Evolutionary conservation across 139 green algal genomes (phyloP).

Genomic region (Chlamydomonas applanata): DNA sequence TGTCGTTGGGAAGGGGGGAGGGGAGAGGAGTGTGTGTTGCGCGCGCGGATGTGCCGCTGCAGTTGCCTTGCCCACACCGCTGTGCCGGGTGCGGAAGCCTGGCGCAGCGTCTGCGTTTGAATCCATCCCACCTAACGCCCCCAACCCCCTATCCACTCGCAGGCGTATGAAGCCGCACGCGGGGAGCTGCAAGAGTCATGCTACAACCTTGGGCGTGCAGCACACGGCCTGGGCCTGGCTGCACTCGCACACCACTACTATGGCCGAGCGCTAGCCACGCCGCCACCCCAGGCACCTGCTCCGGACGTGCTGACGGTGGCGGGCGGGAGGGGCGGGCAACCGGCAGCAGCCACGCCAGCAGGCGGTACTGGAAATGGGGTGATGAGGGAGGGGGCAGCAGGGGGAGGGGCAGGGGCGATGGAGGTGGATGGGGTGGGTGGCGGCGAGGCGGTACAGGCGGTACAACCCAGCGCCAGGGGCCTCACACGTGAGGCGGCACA

Average conservation of each 20-base stretch:
- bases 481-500: conserved; percentile 71
- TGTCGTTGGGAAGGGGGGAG: no score
- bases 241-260: conserved; percentile 76
- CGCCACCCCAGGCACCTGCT: background rate
- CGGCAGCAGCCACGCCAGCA: background rate
- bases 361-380: background rate
- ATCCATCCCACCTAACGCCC: no score
- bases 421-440: conserved; percentile 3
- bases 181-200: conserved; percentile 51
- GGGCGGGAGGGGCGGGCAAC: background rate
- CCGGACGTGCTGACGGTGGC: background rate
- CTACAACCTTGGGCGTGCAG: conserved; percentile 85
- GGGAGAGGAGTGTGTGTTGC: no score
- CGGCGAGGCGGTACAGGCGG: background rate
- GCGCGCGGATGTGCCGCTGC: no score
- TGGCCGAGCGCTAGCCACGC: conserved; percentile 32
- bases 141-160: background rate
- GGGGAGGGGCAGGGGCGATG: background rate
- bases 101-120: no score
- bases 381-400: background rate
- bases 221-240: conserved; percentile 74
- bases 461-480: conserved; percentile 2
- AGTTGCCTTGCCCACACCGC: no score
- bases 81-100: no score
- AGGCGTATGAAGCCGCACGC: conserved; percentile 29